These are phyloP conservation scores for Coemansia sp. DNA, from an alignment of 192 early-diverging fungal species.

Conservation along the genomic window DNA sequence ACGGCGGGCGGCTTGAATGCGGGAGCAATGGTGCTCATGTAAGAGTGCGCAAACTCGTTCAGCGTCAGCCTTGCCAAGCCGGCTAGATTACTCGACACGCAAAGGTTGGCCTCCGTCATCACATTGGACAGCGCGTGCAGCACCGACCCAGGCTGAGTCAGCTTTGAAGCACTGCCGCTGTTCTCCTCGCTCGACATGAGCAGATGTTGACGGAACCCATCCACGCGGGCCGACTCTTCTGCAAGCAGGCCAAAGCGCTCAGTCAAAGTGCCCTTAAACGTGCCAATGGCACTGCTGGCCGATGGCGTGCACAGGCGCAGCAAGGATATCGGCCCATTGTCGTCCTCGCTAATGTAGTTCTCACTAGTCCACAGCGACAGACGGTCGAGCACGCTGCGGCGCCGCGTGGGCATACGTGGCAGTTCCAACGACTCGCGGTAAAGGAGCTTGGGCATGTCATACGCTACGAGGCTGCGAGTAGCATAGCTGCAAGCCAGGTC, in stretches of 20 bases:
- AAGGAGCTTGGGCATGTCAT: slow-evolving; percentile 63
- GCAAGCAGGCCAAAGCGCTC: slow-evolving; percentile 20
- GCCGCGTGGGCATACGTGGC: slow-evolving; percentile 19
- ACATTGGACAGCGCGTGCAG: slow-evolving; percentile 43
- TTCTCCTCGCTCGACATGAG: slow-evolving; percentile 14
- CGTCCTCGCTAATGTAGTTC: slow-evolving; percentile 12
- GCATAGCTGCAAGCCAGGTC: slow-evolving; percentile 60
- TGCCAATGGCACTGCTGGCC: slow-evolving; percentile 10
- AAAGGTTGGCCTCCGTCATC: slow-evolving; percentile 34
- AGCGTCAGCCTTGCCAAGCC: slow-evolving; percentile 30
- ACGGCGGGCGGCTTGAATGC: slow-evolving; percentile 58
- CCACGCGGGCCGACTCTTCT: not conserved
- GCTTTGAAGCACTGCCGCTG: not conserved
- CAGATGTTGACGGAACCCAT: slow-evolving; percentile 16
- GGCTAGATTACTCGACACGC: slow-evolving; percentile 30
- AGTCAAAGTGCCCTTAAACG: slow-evolving; percentile 22
- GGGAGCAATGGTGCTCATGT: slow-evolving; percentile 36
- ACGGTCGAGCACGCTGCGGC: slow-evolving; percentile 17
- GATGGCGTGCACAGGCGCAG: slow-evolving; percentile 44
- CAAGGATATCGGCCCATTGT: slow-evolving; percentile 28
- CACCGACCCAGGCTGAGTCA: slow-evolving; percentile 23
- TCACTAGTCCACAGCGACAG: slow-evolving; percentile 25
- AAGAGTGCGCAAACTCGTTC: slow-evolving; percentile 32
- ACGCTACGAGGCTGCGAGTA: slow-evolving; percentile 61
- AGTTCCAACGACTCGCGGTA: slow-evolving; percentile 58